Base-by-base conservation (phyloP, 352 stramenopile species). In the Phytopythium kandeliae region DNA sequence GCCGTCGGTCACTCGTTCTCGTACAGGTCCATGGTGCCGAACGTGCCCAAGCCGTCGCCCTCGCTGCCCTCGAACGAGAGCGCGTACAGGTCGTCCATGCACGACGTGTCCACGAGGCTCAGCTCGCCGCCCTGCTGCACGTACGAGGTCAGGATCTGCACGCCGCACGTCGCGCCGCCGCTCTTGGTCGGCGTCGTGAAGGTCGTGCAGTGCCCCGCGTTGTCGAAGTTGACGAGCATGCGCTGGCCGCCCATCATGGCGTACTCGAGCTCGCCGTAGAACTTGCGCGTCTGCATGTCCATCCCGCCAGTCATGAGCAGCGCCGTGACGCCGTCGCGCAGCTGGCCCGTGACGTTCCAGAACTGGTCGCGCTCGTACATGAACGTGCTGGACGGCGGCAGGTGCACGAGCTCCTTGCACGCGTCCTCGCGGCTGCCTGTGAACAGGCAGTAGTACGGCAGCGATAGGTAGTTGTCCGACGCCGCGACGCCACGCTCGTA, bases 361-460 rank as follows among this genome's bases (percentile, higher is more conserved):
- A 79, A 86, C 55, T 80, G 38, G 41, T 88, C 77, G 56, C 67
- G 74, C 47, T 78, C 53, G 56, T 88, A 88, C 16, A 68, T 51
- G 31, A 85, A 54, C 43, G 70, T 48, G 9, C 61, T 55, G 16
- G 66, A 70, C 17, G 54, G 26, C 1, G 70, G 71, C n/a, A 84
- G 58, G 48, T 79, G 55, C 40, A 69, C 59, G 4, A 84, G 58
- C 53, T 81, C 57, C 31, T 70, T 54, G 34, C 80, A 92, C 30
- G 71, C 74, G 30, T 64, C 58, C 33, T 92, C 81, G 9, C 52
- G 63, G 45, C 71, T 85, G 16, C 78, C 74, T 1, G 81, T 86
- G 54, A 86, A 86, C 30, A 89, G 46, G 48, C 81, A 92, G 56
- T 92, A 92, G 54, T 82, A 84, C n/a, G 75, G 71, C 40, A 89